phyloP scores from a whole-genome alignment of 169 alveolate genomes.

The Plasmodium fragile region DNA sequence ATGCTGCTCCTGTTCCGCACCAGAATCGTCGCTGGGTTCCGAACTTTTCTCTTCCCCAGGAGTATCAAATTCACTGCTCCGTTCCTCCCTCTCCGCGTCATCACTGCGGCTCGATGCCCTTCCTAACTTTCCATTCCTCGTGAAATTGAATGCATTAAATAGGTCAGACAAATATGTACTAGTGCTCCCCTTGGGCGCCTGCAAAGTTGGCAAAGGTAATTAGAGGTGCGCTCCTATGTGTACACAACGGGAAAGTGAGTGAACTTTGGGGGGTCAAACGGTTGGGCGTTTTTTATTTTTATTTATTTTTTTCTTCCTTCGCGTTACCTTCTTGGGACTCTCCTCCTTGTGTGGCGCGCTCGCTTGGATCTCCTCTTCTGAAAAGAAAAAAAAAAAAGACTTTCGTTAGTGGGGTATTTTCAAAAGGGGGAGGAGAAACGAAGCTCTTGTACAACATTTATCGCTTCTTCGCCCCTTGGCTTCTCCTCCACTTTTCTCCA shows the following conservation, averaged over 20 bases:
- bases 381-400: neutral
- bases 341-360: neutral
- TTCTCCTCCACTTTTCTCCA: neutral
- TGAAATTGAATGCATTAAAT: conserved; percentile 52
- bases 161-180: conserved; percentile 22
- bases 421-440: conserved; percentile 1
- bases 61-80: neutral
- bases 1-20: neutral
- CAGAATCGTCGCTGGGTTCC: neutral
- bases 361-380: conserved; percentile 18
- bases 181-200: conserved; percentile 3
- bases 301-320: neutral
- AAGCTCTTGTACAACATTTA: neutral
- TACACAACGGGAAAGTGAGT: neutral
- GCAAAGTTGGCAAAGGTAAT: neutral
- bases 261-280: neutral
- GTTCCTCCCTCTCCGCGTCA: neutral
- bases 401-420: neutral
- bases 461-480: neutral
- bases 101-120: neutral
- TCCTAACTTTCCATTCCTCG: neutral
- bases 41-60: neutral
- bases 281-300: neutral
- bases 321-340: conserved; percentile 34
- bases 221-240: neutral